Percentiles rank a stretch among this genome's conserved stretches.
Evolutionary conservation across 2,329 filamentous ascomycete species (phyloP).

Genomic region (Orbilia blumenaviensis): DNA sequence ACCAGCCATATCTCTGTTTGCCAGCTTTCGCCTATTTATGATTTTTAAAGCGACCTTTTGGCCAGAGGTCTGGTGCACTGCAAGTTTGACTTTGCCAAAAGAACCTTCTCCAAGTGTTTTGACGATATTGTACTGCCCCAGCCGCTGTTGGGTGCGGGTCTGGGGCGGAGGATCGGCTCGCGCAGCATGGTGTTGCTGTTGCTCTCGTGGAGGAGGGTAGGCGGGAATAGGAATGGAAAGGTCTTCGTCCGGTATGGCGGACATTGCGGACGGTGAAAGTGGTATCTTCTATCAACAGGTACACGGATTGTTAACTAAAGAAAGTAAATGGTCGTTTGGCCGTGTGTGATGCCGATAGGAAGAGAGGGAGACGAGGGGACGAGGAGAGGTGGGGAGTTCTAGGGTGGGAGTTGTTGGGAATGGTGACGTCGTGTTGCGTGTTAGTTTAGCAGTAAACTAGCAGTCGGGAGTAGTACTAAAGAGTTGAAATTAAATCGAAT

Average conservation of each 20-base stretch:
- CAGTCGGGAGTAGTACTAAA: too few relatives aligned
- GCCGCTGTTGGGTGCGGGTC: slow-evolving; percentile 68
- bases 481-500: too few relatives aligned
- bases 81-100: slow-evolving; percentile 98
- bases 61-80: slow-evolving; percentile 87
- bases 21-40: slow-evolving; percentile 93
- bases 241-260: slow-evolving; percentile 50
- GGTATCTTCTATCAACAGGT: not conserved
- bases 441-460: too few relatives aligned
- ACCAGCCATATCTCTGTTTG: slow-evolving; percentile 97
- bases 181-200: slow-evolving; percentile 61
- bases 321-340: not conserved
- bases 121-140: slow-evolving; percentile 90
- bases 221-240: slow-evolving; percentile 45
- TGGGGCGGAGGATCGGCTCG: slow-evolving; percentile 70
- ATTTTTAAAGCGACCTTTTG: slow-evolving; percentile 98
- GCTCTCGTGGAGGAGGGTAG: slow-evolving; percentile 45
- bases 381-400: slow-evolving; percentile 20
- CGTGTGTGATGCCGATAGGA: not conserved
- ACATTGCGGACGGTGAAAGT: slow-evolving; percentile 12
- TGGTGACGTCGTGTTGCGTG: slow-evolving; percentile 51
- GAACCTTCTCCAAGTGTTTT: slow-evolving; percentile 94
- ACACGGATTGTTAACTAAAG: not conserved
- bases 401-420: slow-evolving; percentile 12
- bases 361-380: not conserved